A percentile compares a stretch with the other conserved stretches of the same genome.
Evolutionary conservation across 257 asterid species (phyloP).

Genomic region (Solanum pennellii): DNA sequence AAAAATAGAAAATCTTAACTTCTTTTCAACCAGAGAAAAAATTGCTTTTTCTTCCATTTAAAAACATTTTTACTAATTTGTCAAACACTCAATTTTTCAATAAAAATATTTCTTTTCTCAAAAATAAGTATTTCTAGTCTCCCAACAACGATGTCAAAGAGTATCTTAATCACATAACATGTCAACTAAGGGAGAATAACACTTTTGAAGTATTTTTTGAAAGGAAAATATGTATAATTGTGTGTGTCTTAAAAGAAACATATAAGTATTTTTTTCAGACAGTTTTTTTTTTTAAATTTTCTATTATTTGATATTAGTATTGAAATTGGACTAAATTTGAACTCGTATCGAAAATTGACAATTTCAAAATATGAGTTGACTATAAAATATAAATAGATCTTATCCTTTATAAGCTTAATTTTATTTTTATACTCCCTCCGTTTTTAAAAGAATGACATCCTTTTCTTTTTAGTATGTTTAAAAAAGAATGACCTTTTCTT

Average conservation of each 20-base stretch:
- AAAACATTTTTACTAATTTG: not conserved
- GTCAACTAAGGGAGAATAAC: not conserved
- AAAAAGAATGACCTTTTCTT: no score
- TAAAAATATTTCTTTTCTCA: no score
- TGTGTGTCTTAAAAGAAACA: not conserved
- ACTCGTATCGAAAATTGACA: accelerated
- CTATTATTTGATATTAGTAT: accelerated
- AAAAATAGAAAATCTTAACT: no score
- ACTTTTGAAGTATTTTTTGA: not conserved
- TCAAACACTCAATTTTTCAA: no score
- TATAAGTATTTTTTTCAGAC: not conserved
- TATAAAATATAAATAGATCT: not conserved
- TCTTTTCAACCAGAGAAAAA: no score
- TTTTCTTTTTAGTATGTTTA: no score
- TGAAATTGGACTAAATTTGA: no score
- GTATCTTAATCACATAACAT: not conserved
- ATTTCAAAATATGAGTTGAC: not conserved
- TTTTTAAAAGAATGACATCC: no score
- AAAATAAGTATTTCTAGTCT: no score
- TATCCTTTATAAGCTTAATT: not conserved
- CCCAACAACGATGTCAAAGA: not conserved
- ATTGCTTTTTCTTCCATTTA: accelerated
- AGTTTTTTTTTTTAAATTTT: accelerated
- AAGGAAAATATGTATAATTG: not conserved
- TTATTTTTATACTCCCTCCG: not conserved